Conservation (phyloP, 345 rosid species). For the Eucalyptus rudis region DNA sequence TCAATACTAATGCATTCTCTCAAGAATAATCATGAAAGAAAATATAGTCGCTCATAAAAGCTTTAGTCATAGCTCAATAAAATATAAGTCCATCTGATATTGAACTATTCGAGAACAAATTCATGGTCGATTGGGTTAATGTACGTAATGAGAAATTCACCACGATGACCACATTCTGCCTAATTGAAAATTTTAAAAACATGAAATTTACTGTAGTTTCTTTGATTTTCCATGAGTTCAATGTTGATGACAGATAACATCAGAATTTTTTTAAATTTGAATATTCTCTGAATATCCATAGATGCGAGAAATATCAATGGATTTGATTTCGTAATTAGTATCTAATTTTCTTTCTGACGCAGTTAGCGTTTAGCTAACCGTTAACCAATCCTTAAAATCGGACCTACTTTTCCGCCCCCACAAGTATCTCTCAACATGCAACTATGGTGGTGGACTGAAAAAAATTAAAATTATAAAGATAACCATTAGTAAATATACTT, state of each 20-base stretch:
- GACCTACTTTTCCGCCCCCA: neutral
- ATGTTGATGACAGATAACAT: neutral
- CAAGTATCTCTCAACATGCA: neutral
- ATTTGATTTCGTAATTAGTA: neutral
- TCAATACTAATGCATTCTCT: neutral
- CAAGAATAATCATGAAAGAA: neutral
- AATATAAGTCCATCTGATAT: too few relatives aligned
- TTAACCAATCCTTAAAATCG: neutral
- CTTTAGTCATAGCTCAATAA: neutral
- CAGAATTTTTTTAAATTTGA: neutral
- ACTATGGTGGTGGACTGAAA: neutral
- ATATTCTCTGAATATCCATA: neutral
- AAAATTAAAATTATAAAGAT: neutral
- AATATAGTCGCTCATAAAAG: neutral
- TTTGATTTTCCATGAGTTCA: neutral
- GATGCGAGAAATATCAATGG: neutral
- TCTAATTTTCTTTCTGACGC: neutral
- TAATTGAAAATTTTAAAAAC: neutral
- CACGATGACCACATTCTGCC: neutral
- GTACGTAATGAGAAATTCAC: neutral
- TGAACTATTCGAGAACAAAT: neutral
- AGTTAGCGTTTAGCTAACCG: neutral
- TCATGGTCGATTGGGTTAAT: neutral
- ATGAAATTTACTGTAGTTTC: neutral
- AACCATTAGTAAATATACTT: neutral